phyloP scores from a whole-genome alignment of 495 filamentous ascomycete species.

The Terfezia boudieri region DNA sequence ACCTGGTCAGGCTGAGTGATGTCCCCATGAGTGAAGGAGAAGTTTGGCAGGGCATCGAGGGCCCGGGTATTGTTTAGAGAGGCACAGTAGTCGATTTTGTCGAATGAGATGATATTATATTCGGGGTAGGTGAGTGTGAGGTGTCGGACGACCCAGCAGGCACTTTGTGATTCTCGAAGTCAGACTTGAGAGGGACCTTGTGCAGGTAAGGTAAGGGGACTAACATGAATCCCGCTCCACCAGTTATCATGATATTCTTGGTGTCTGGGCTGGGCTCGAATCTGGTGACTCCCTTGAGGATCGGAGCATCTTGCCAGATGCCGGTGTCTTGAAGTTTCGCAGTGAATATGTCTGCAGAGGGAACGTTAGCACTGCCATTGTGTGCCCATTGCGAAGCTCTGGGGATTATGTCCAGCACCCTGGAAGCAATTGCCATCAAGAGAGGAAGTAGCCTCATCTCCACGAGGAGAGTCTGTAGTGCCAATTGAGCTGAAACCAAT shows the following conservation, averaged over 20 bases:
- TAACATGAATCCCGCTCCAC: conserved; percentile 53
- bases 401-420: too few relatives aligned
- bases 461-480: too few relatives aligned
- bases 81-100: conserved; percentile 54
- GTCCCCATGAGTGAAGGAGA: conserved; percentile 52
- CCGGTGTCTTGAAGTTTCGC: conserved; percentile 1
- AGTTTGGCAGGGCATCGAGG: conserved; percentile 39
- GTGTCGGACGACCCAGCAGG: conserved; percentile 53
- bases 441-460: too few relatives aligned
- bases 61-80: conserved; percentile 45
- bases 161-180: conserved; percentile 20
- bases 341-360: neutral
- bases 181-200: neutral
- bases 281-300: conserved; percentile 38
- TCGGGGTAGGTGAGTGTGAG: conserved; percentile 40
- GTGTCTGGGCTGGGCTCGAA: conserved; percentile 39
- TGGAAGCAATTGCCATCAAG: too few relatives aligned
- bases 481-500: too few relatives aligned
- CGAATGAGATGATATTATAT: conserved; percentile 54
- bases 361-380: neutral
- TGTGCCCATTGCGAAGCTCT: too few relatives aligned
- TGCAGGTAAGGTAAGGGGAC: conserved; percentile 5
- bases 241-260: conserved; percentile 51
- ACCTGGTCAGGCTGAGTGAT: conserved; percentile 40
- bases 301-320: conserved; percentile 43